Evolutionary conservation across 176 grass and related monocot species (phyloP), one percentile per base, ranked within the genome.

Genomic region (Eragrostis nindensis): DNA sequence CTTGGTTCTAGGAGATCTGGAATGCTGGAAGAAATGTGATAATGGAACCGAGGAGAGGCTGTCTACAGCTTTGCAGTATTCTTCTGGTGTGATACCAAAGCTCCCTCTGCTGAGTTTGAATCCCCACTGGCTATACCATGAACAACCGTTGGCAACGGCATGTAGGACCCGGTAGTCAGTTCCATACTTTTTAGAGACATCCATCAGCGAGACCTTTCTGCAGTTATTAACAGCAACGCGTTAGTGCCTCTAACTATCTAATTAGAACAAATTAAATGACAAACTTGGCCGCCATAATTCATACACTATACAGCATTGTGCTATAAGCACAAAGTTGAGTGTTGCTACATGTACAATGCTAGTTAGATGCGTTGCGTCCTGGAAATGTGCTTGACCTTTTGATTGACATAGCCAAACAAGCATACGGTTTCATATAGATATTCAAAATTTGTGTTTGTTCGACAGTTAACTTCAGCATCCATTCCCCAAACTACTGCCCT

Each of bases 41-140:
- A 97, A 82, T 27, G 89, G 84, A 14, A 80, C 52, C n/a, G 41
- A 72, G 15, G 89, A 86, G 53, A 97, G 79, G 55, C 12, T 68
- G 9, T 86, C 71, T 32, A 92, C 38, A 54, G 94, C 86, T 60
- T 82, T 81, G n/a, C 52, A 30, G 73, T 94, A 92, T 13, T 39
- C 67, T 72, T 92, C 79, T 14, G 64, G 21, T 27, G 87, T 97
- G n/a, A 84, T 75, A 86, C 83, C 91, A 68, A 90, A 97, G 62
- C 94, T 92, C 64, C 89, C 87, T 22, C 46, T 65, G 27, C 72
- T 88, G 24, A 97, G 90, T 77, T 90, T 79, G 60, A 92, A 97
- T 72, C 91, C 91, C 94, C 89, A 97, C 19, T 84, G 77, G 36
- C 91, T 76, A 48, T 90, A 94, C 94, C 91, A 94, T 39, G 94